Conservation (phyloP, 345 rosid species). For the Eucalyptus coolabah region DNA sequence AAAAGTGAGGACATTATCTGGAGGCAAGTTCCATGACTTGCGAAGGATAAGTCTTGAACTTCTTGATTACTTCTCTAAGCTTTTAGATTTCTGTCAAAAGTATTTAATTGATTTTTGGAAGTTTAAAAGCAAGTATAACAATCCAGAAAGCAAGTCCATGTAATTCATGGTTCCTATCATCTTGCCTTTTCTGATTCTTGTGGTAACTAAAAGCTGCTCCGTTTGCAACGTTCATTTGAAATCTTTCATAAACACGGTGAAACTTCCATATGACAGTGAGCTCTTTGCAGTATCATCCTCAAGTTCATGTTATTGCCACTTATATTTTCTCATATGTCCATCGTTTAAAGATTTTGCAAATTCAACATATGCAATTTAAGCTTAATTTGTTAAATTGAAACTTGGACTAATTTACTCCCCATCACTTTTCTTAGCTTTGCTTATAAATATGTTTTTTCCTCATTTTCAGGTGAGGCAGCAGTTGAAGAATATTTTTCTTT, state of each 20-base stretch:
- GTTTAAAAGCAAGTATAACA: background rate
- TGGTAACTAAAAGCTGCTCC: background rate
- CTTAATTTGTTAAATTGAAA: background rate
- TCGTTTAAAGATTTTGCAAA: background rate
- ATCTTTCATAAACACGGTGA: background rate
- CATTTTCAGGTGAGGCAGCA: conserved; percentile 61
- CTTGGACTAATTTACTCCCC: background rate
- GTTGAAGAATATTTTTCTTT: conserved; percentile 69
- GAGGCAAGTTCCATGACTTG: background rate
- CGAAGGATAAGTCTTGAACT: background rate
- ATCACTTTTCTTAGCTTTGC: background rate
- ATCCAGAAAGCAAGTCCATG: background rate
- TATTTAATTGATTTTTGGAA: background rate
- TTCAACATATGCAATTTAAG: background rate
- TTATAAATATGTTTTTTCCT: background rate
- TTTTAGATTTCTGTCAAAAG: background rate
- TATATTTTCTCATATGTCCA: background rate
- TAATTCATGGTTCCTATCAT: background rate
- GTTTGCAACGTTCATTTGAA: background rate
- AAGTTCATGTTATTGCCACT: background rate
- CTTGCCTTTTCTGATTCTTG: background rate
- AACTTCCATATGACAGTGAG: background rate
- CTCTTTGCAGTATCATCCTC: background rate
- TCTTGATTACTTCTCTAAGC: background rate
- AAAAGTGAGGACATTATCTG: background rate